These are phyloP conservation scores for Claviceps maximensis DNA, from an alignment of 2,329 filamentous ascomycete species.

Conservation along the genomic window DNA sequence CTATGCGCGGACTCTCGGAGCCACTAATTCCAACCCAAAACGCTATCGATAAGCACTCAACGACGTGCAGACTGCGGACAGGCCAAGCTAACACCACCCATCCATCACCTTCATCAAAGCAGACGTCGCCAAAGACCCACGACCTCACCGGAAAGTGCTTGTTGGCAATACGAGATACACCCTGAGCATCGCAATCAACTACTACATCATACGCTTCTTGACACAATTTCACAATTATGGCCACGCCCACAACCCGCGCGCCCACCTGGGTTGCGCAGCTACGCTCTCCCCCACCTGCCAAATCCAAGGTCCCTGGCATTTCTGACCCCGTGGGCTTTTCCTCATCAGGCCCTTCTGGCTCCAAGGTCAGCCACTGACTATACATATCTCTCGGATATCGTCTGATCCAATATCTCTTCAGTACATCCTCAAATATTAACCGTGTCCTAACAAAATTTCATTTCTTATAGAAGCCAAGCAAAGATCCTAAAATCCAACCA, in stretches of 20 bases:
- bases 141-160: background rate
- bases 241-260: slow-evolving; percentile 22
- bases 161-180: background rate
- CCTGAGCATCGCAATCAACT: background rate
- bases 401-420: background rate
- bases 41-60: slow-evolving; percentile 4
- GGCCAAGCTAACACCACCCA: background rate
- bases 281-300: slow-evolving; percentile 52
- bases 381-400: background rate
- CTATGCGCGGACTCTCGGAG: background rate
- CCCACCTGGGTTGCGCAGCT: slow-evolving; percentile 80
- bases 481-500: slow-evolving; percentile 33
- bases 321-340: slow-evolving; percentile 78
- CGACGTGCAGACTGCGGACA: background rate
- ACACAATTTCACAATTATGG: slow-evolving; percentile 8
- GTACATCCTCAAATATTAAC: background rate
- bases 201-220: background rate
- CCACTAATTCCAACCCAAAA: background rate
- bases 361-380: slow-evolving; percentile 35
- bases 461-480: slow-evolving; percentile 33
- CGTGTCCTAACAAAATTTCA: slow-evolving; percentile 1
- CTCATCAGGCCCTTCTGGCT: slow-evolving; percentile 39
- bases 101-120: background rate
- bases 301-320: slow-evolving; percentile 53
- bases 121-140: background rate